phyloP scores from a whole-genome alignment of 306 rosid species.

The Oemleria cerasiformis region DNA sequence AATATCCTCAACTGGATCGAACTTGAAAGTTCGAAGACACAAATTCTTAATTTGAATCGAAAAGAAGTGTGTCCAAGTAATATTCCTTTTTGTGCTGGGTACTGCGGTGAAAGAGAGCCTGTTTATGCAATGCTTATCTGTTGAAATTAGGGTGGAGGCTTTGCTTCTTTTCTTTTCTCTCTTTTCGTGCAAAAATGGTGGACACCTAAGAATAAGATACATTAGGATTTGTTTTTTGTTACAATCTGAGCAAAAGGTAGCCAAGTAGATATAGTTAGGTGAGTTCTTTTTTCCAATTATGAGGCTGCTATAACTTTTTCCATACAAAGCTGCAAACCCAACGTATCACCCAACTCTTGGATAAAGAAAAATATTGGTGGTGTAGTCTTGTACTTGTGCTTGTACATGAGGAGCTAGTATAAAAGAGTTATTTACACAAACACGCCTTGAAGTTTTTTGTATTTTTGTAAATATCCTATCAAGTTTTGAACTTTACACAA shows the following conservation, averaged over 20 bases:
- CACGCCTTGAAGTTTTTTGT: too few species aligned
- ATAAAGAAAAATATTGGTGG: background rate
- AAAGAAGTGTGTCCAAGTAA: too few species aligned
- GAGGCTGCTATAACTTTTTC: background rate
- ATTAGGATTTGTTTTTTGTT: background rate
- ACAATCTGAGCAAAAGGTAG: background rate
- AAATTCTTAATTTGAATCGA: too few species aligned
- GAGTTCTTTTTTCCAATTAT: slow-evolving; percentile 1
- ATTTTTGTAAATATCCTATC: too few species aligned
- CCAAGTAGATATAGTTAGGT: background rate
- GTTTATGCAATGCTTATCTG: background rate
- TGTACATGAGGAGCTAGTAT: background rate
- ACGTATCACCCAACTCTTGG: background rate
- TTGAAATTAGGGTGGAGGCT: background rate
- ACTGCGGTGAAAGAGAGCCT: background rate
- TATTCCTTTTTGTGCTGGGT: background rate
- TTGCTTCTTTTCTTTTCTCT: background rate
- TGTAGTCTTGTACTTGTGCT: background rate
- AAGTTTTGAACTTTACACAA: too few species aligned
- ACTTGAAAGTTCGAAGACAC: too few species aligned
- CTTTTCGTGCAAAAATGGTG: background rate
- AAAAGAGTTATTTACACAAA: too few species aligned
- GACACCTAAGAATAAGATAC: background rate
- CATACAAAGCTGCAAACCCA: background rate
- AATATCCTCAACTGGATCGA: too few species aligned